phyloP scores from a whole-genome alignment of 164 flowering plant species.

The Echeveria elegans region DNA sequence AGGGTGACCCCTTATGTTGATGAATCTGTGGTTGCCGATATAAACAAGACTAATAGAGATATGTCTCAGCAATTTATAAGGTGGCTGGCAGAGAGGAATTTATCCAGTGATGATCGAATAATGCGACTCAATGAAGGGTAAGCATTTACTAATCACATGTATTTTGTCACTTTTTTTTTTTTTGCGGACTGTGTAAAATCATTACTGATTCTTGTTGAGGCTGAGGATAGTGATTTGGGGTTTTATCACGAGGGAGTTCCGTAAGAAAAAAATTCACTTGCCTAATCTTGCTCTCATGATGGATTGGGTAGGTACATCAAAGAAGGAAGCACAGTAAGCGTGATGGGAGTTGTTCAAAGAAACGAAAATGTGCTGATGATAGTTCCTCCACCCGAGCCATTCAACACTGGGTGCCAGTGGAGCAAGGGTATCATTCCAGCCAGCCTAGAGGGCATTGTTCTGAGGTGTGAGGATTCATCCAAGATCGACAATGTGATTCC shows the following conservation, averaged over 20 bases:
- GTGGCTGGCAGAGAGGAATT: slow-evolving; percentile 83
- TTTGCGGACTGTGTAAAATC: background rate
- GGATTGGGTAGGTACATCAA: slow-evolving; percentile 54
- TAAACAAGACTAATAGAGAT: slow-evolving; percentile 58
- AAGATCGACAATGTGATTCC: slow-evolving; percentile 32
- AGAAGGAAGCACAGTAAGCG: slow-evolving; percentile 91
- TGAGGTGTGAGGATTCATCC: slow-evolving; percentile 82
- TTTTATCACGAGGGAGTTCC: background rate
- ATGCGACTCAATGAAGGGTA: slow-evolving; percentile 98
- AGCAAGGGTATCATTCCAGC: slow-evolving; percentile 65
- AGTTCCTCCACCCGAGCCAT: slow-evolving; percentile 73
- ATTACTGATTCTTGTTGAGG: background rate
- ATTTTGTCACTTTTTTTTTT: background rate
- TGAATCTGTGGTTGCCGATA: slow-evolving; percentile 71
- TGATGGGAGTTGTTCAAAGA: slow-evolving; percentile 88
- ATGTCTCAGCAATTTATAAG: slow-evolving; percentile 70
- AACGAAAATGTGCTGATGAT: slow-evolving; percentile 83
- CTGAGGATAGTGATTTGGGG: background rate
- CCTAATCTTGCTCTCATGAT: background rate
- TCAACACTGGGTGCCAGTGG: slow-evolving; percentile 86
- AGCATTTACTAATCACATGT: background rate
- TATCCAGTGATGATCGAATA: slow-evolving; percentile 83
- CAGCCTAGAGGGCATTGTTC: slow-evolving; percentile 74
- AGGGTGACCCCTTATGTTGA: slow-evolving; percentile 85
- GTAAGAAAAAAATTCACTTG: background rate